These are phyloP conservation scores for Nigrospora osmanthi DNA, from an alignment of 2,329 filamentous ascomycete species.

Conservation along the genomic window DNA sequence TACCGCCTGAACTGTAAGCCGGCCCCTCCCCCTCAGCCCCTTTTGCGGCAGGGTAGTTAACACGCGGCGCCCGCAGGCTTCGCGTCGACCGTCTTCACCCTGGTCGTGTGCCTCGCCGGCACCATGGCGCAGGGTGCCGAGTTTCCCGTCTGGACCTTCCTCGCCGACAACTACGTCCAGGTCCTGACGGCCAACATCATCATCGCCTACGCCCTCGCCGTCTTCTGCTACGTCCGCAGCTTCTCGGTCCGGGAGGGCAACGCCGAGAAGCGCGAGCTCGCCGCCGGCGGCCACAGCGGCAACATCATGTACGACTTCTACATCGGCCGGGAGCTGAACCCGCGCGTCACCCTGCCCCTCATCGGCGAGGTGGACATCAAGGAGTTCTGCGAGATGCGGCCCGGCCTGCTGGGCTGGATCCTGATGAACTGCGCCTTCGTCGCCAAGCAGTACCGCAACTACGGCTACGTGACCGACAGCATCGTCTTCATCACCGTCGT, in stretches of 20 bases:
- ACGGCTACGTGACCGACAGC: slow-evolving; percentile 77
- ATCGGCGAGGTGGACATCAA: slow-evolving; percentile 88
- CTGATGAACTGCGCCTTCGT: slow-evolving; percentile 78
- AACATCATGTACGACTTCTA: slow-evolving; percentile 94
- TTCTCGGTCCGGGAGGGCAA: slow-evolving; percentile 77
- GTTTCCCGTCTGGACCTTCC: slow-evolving; percentile 86
- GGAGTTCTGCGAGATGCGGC: slow-evolving; percentile 81
- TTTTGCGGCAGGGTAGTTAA: not conserved
- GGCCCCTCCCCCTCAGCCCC: not conserved
- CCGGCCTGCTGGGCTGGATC: slow-evolving; percentile 83
- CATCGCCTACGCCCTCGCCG: slow-evolving; percentile 64
- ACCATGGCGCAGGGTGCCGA: slow-evolving; percentile 71
- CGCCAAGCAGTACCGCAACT: slow-evolving; percentile 79
- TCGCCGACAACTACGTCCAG: slow-evolving; percentile 84
- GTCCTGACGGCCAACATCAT: slow-evolving; percentile 77
- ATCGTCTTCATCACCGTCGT: slow-evolving; percentile 72
- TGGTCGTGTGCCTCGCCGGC: slow-evolving; percentile 64
- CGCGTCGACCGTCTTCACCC: slow-evolving; percentile 63
- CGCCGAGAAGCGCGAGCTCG: slow-evolving; percentile 65
- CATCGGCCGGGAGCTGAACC: slow-evolving; percentile 92
- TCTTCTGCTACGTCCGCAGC: slow-evolving; percentile 73
- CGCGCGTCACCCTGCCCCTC: slow-evolving; percentile 69
- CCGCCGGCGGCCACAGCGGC: slow-evolving; percentile 71
- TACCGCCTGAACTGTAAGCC: slow-evolving; percentile 71
- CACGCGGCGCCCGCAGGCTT: slow-evolving; percentile 47